A percentile compares a stretch with the other conserved stretches of the same genome.
These are phyloP conservation scores for Eucommia ulmoides DNA, from an alignment of 257 asterid species.

Conservation along the genomic window DNA sequence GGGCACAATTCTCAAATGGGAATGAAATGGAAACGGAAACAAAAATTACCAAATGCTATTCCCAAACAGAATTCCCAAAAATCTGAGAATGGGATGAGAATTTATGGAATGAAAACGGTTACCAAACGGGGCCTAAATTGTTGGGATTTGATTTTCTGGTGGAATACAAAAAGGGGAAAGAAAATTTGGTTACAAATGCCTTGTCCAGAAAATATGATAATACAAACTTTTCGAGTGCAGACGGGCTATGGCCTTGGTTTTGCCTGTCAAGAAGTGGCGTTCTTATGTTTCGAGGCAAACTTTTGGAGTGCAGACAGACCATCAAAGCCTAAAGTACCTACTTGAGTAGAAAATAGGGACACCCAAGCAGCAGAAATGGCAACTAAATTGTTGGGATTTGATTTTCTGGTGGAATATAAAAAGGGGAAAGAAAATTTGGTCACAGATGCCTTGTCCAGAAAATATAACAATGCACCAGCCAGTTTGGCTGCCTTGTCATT, in stretches of 20 bases:
- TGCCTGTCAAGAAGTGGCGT: not conserved
- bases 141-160: no score
- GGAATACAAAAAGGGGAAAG: no score
- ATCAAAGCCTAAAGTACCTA: not conserved
- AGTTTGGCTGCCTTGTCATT: not conserved
- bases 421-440: not conserved
- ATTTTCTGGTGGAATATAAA: not conserved
- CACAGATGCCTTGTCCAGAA: not conserved
- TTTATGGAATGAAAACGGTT: no score
- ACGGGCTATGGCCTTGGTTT: not conserved
- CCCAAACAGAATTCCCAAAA: no score
- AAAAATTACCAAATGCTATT: no score
- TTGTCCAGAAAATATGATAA: no score
- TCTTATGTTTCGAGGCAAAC: not conserved
- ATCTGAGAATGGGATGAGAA: no score
- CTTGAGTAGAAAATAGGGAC: not conserved
- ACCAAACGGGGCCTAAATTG: no score
- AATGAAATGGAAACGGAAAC: no score
- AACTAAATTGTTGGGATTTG: not conserved
- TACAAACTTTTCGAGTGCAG: no score
- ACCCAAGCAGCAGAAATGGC: not conserved
- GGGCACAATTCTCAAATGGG: no score
- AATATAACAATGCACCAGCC: not conserved
- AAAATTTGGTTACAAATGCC: no score
- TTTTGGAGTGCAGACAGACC: not conserved